Conservation (phyloP, 306 rosid species). For the Trifolium subterraneum region DNA sequence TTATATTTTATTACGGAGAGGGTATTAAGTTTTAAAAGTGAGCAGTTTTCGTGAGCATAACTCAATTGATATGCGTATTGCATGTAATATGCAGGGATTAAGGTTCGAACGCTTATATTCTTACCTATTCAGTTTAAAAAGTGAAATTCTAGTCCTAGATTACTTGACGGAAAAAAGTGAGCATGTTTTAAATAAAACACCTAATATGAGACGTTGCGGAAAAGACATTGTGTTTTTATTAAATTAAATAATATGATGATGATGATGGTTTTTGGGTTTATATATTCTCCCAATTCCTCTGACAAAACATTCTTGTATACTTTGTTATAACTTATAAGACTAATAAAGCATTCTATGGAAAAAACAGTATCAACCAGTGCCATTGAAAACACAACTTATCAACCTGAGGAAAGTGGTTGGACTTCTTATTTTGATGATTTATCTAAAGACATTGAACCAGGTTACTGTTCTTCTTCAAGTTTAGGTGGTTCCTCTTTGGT, state of each 20-base stretch:
- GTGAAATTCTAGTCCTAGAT: no score
- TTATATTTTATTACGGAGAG: no score
- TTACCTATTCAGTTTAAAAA: no score
- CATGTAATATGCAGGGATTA: no score
- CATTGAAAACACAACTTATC: conserved; percentile 2
- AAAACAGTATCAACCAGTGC: conserved; percentile 42
- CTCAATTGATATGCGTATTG: no score
- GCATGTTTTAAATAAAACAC: no score
- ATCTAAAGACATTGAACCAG: conserved; percentile 38
- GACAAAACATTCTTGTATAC: conserved; percentile 25
- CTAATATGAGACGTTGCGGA: no score
- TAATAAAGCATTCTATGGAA: conserved; percentile 58
- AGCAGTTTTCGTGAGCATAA: no score
- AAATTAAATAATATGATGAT: neutral
- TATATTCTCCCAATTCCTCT: conserved; percentile 46
- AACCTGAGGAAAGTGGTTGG: conserved; percentile 88
- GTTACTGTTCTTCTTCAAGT: conserved; percentile 44
- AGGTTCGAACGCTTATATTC: no score
- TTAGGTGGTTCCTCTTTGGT: conserved; percentile 70
- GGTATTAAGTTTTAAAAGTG: no score
- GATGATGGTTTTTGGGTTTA: conserved; percentile 35
- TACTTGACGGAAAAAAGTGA: no score
- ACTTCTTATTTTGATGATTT: conserved; percentile 84
- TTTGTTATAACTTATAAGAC: neutral
- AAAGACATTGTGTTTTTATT: neutral